Percentiles rank a stretch among this genome's conserved stretches.
Conservation (phyloP, 257 asterid genomes). For the Solanum chiquidenum region DNA sequence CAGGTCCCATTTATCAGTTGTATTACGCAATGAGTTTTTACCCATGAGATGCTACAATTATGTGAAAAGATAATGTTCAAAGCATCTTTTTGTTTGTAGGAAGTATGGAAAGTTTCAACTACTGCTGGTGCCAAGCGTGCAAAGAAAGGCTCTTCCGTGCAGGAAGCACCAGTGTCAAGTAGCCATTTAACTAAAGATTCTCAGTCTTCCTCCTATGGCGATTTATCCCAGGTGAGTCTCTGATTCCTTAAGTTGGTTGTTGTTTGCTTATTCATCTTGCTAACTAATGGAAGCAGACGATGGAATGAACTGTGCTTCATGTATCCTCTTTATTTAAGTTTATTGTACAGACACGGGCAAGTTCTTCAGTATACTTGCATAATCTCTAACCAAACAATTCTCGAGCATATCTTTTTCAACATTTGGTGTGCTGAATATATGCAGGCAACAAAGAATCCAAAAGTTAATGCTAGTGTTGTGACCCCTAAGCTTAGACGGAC, state of each 20-base stretch:
- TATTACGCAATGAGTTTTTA: background rate
- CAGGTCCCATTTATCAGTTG: slow-evolving; percentile 5
- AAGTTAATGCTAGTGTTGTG: slow-evolving; percentile 46
- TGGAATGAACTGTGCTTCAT: background rate
- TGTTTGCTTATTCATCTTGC: background rate
- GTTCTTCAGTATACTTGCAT: background rate
- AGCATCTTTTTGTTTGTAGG: slow-evolving; percentile 36
- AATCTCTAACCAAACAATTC: background rate
- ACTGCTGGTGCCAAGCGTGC: slow-evolving; percentile 85
- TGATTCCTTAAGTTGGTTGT: background rate
- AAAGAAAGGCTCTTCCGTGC: slow-evolving; percentile 58
- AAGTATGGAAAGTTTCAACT: slow-evolving; percentile 94
- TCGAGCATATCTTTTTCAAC: background rate
- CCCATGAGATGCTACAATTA: background rate
- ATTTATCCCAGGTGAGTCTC: slow-evolving; percentile 74
- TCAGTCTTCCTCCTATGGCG: slow-evolving; percentile 32
- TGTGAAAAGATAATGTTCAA: background rate
- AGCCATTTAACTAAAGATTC: slow-evolving; percentile 47
- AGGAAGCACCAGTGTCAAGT: slow-evolving; percentile 38
- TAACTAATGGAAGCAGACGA: background rate
- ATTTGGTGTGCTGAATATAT: background rate
- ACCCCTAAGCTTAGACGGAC: slow-evolving; percentile 85
- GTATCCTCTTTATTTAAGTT: background rate
- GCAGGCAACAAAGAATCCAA: slow-evolving; percentile 57
- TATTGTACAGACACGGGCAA: background rate